phyloP scores from a whole-genome alignment of 768 basidiomycete species.

The Xanthoconium purpureum region DNA sequence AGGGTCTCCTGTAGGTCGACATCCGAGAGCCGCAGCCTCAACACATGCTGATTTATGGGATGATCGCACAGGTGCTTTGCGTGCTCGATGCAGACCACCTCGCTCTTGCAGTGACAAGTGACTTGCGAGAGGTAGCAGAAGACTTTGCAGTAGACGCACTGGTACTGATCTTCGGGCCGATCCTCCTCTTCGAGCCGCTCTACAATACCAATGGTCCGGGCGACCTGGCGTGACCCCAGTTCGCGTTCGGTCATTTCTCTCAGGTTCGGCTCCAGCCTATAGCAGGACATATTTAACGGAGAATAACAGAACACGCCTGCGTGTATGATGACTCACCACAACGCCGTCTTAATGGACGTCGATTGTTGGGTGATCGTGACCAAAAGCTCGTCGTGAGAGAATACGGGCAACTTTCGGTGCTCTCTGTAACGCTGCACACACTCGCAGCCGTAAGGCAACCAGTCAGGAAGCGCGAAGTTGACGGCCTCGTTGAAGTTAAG shows the following conservation, averaged over 20 bases:
- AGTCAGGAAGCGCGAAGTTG: slow-evolving; percentile 96
- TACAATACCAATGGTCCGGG: slow-evolving; percentile 56
- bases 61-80: slow-evolving; percentile 72
- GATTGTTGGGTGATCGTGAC: slow-evolving; percentile 98
- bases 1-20: slow-evolving; percentile 69
- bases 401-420: slow-evolving; percentile 91
- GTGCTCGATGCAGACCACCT: slow-evolving; percentile 87
- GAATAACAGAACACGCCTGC: slow-evolving; percentile 12
- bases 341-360: slow-evolving; percentile 84
- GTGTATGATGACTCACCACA: slow-evolving; percentile 61
- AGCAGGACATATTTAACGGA: slow-evolving; percentile 19
- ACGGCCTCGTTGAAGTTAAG: slow-evolving; percentile 99
- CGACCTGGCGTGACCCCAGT: slow-evolving; percentile 57
- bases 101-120: slow-evolving; percentile 72
- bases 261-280: slow-evolving; percentile 80
- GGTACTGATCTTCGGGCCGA: slow-evolving; percentile 90
- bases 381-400: slow-evolving; percentile 96
- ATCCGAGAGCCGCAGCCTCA: slow-evolving; percentile 83
- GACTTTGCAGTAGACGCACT: slow-evolving; percentile 88
- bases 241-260: slow-evolving; percentile 90
- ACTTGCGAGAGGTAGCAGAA: slow-evolving; percentile 96
- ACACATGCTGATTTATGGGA: slow-evolving; percentile 48
- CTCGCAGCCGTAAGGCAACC: slow-evolving; percentile 83
- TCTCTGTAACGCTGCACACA: slow-evolving; percentile 89
- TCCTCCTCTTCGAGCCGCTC: slow-evolving; percentile 79